Base-by-base conservation (phyloP, 495 filamentous ascomycete species). In the Hypoxylon subgilvum region DNA sequence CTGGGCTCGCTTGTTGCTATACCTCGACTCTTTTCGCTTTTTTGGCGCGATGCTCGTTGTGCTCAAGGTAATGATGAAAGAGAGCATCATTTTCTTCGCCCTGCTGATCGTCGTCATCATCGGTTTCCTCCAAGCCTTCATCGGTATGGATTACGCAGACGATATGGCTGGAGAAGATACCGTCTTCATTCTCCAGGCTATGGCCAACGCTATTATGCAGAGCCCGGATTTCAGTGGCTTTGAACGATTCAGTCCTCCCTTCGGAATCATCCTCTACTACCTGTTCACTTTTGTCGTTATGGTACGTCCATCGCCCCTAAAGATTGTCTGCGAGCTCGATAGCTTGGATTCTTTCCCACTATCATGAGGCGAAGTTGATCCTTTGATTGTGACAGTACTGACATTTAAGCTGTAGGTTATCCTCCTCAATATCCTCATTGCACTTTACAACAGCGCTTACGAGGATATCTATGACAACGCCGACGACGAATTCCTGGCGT, bases 21-120 rank as follows among this genome's bases (percentile, higher is more conserved):
- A 96, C 68, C 81, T 98, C 6, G 94, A 98, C 76, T 88, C 86
- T 0, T 90, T 94, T 76, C 87, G 89, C 54, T 98, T 98, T 80
- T 97, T 98, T 60, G 94, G 94, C 35, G 91, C 91, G 44, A 97
- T 98, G 95, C 81, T 98, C 27, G 92, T 97, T 6, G 90, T 98
- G 3, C 76, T 98, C 27, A 92, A 96, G 66, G 92, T 97, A 43
- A 97, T 98, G 95, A 97, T 98, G 94, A 91, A 92, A 65, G 94
- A 98, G 69, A 95, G 90, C 50, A 74, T 98, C 47, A 97, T 97
- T 59, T 98, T 98, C 80, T 98, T 98, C 64, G 90, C 92, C 5
- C 81, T 98, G n/a, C 82, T 98, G 4, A 74, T 86, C 42, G 86
- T 97, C 42, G 87, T 98, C 43, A 74, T 96, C 39, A 72, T 93